These are phyloP conservation scores for Pestalotiopsis sp. DNA, from an alignment of 2,329 filamentous ascomycete species.

Conservation along the genomic window DNA sequence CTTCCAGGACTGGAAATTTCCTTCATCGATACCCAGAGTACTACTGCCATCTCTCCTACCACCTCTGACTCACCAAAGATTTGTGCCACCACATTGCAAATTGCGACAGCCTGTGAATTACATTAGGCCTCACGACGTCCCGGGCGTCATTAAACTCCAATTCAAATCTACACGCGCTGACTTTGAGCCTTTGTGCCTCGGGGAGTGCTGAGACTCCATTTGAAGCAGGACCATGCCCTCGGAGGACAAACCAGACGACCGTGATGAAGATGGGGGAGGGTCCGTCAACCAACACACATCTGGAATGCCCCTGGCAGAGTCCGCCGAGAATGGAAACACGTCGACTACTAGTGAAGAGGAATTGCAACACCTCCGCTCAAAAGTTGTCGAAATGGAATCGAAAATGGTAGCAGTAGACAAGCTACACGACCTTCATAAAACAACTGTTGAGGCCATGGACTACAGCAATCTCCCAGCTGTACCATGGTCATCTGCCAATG, in stretches of 20 bases:
- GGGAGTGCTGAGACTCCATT: too few relatives aligned
- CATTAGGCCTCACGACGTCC: too few relatives aligned
- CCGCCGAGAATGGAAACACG: not conserved
- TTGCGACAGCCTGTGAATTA: too few relatives aligned
- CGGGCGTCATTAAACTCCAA: too few relatives aligned
- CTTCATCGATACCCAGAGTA: too few relatives aligned
- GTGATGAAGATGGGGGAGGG: not conserved
- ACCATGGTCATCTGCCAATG: too few relatives aligned
- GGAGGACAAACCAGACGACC: not conserved
- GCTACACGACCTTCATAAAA: not conserved
- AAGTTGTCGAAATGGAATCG: not conserved
- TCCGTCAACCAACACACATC: not conserved
- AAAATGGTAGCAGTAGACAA: not conserved
- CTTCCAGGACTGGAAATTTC: too few relatives aligned
- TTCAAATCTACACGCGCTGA: too few relatives aligned
- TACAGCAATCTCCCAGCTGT: not conserved
- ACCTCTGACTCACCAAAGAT: too few relatives aligned
- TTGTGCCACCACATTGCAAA: too few relatives aligned
- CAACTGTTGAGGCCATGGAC: not conserved
- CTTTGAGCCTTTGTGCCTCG: too few relatives aligned
- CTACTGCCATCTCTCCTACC: too few relatives aligned
- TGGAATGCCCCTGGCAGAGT: not conserved
- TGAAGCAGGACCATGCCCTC: not conserved
- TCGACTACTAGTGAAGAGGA: not conserved
- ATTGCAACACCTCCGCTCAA: not conserved